phyloP scores from a whole-genome alignment of 495 filamentous ascomycete species.

The Talaromyces thailandensis region DNA sequence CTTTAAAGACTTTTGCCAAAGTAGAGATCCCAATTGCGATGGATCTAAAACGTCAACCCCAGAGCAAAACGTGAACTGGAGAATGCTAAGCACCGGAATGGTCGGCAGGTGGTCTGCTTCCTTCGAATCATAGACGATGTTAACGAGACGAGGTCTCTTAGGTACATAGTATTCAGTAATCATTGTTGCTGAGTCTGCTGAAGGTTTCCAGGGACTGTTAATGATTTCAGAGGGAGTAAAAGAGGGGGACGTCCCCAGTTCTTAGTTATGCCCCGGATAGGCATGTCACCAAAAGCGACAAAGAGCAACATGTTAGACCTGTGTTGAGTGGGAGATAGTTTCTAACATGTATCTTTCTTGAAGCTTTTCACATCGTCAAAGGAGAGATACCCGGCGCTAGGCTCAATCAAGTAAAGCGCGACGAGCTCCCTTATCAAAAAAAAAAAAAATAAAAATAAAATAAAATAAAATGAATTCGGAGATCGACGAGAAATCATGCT shows the following conservation, averaged over 20 bases:
- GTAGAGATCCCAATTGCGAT: neutral
- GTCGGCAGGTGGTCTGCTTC: neutral
- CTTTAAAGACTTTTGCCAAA: conserved; percentile 6
- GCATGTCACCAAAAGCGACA: neutral
- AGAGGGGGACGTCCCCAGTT: neutral
- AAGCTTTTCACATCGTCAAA: neutral
- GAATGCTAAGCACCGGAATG: conserved; percentile 5
- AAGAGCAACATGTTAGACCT: neutral
- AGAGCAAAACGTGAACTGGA: conserved; percentile 9
- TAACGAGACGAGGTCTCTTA: neutral
- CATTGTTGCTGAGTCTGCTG: neutral
- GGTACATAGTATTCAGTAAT: neutral
- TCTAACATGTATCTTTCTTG: neutral
- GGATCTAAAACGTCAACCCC: conserved; percentile 7
- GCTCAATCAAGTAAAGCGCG: neutral
- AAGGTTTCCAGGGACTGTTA: neutral
- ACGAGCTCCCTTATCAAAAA: neutral
- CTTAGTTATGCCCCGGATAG: too few species aligned
- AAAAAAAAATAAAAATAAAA: too few species aligned
- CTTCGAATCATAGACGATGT: neutral
- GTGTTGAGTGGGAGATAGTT: neutral
- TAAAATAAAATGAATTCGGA: neutral
- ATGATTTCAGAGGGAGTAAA: neutral
- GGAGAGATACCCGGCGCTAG: neutral
- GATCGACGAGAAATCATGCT: neutral